Evolutionary conservation across 371 early-diverging fungal genomes (phyloP), one percentile per base, ranked within the genome.

Genomic region (Apophysomyces variabilis): DNA sequence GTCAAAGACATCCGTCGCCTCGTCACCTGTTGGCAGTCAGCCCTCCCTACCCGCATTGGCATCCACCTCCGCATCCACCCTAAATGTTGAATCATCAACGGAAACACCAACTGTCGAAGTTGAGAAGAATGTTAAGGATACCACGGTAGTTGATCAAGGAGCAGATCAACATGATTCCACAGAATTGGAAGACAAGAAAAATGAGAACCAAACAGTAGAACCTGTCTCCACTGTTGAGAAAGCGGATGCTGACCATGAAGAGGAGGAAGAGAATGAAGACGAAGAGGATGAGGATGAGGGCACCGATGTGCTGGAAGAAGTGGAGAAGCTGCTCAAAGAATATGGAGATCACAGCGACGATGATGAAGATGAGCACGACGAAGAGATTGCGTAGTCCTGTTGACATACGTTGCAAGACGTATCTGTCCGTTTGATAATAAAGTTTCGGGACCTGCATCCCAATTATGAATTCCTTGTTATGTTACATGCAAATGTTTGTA

Each of bases 211-310:
- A 68, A 45, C 1, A 26, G 32, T 26, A 26, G 32, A 26, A 26
- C 32, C 32, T 26, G 32, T 26, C 32, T 26, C 32, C 32, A 26
- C 32, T 26, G 45, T 44, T 35, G 57, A 46, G 36, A 39, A 26
- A 7, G 54, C 37, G 16, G 70, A 58, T 18, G 57, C 44, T 60
- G 85, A 89, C 38, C 69, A 66, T 14, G 80, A 85, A 47, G 64
- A 71, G 4, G 77, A 79, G 26, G 65, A 88, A 7, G 70, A 79
- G 0, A 63, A 71, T 8, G 64, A 74, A 0, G 73, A 76, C 26
- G 67, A 65, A 4, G 66, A 66, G 5, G 38, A 16, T 43, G 66
- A 66, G 5, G 38, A 16, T 43, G 69, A 35, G 35, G 65, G 38
- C 9, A 58, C 46, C 36, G 66, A 67, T 44, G 67, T 65, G 1